A percentile compares a stretch with the other conserved stretches of the same genome.
phyloP scores from a whole-genome alignment of 305 asterid genomes.

The Caryopteris hybrid region DNA sequence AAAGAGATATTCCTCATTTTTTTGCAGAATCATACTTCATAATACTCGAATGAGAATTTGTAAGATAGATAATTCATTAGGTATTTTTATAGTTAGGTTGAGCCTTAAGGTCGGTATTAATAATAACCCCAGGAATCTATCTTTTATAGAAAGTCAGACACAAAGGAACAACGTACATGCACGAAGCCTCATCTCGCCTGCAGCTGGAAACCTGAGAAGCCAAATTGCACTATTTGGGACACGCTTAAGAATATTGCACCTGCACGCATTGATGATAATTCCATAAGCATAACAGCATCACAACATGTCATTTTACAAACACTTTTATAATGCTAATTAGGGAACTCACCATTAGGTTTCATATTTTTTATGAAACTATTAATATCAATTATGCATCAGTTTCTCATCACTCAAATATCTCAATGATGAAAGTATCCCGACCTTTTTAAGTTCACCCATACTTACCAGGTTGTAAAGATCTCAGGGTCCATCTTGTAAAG shows the following conservation, averaged over 20 bases:
- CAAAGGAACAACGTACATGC: constrained; percentile 51
- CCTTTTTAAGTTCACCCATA: no score
- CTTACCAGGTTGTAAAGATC: constrained; percentile 74
- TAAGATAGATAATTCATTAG: background rate
- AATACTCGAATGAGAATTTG: background rate
- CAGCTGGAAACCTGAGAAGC: constrained; percentile 97
- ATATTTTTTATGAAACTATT: no score
- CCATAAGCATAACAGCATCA: background rate
- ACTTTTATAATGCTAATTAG: no score
- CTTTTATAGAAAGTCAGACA: constrained; percentile 3
- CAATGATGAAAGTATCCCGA: no score
- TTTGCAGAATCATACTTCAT: background rate
- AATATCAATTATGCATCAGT: no score
- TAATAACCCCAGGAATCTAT: background rate
- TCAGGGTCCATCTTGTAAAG: constrained; percentile 99
- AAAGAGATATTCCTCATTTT: background rate
- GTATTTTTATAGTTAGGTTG: background rate
- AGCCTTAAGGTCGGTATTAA: background rate
- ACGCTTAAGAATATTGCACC: constrained; percentile 98
- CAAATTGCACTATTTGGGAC: constrained; percentile 97
- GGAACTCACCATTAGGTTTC: no score
- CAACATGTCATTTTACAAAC: background rate
- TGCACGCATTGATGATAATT: constrained; percentile 26
- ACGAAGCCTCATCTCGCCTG: constrained; percentile 94
- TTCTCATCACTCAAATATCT: no score